Base-by-base conservation (phyloP, 2,329 filamentous ascomycete species). In the Daldinia sp. region DNA sequence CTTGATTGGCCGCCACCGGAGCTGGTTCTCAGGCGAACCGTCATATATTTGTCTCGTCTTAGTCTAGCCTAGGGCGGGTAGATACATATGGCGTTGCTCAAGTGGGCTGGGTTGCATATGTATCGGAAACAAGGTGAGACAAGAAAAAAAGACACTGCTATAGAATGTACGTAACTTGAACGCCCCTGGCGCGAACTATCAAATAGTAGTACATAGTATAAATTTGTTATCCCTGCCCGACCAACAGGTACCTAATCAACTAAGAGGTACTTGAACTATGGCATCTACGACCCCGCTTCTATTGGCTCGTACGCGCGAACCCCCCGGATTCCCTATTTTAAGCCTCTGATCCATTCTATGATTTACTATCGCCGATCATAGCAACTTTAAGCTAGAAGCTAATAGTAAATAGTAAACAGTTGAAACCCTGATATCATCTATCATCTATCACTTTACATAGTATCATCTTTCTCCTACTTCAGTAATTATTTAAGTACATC, bases 1-100 rank as follows among this genome's bases (percentile, higher is more conserved):
- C 67, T 64, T 41, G 35, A 26, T 37, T 56, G 50, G 60, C 68
- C 64, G 68, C 55, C 61, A 70, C 68, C 68, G 68, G 68, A 70
- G 60, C 28, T 57, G 33, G 10, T 23, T 12, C 10, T 57, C 2
- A 23, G 26, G 39, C 23, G 9, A 48, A 39, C 56, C 50, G 58
- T 42, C 44, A 51, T 51, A 51, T 51, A 56, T 44, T 15, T 53
- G 23, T 44, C 58, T 67, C 2, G 30, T 67, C 53, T 68, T 28
- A 58, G 58, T 20, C 33, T 70, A 70, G 64, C 57, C 9, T 33
- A 3, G 30, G 37, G 26, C 37, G 50, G 54, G 51, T 62, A 28
- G 48, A 54, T 54, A 33, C 48, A 61, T 66, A 18, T 30, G 46
- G 26, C 46, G 46, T 9, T 51, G 26, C n/a, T 51, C 4, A 33